Percentiles rank a stretch among this genome's conserved stretches.
Conservation (phyloP, 176 grass and related monocot genomes). For the Ananas comosus region DNA sequence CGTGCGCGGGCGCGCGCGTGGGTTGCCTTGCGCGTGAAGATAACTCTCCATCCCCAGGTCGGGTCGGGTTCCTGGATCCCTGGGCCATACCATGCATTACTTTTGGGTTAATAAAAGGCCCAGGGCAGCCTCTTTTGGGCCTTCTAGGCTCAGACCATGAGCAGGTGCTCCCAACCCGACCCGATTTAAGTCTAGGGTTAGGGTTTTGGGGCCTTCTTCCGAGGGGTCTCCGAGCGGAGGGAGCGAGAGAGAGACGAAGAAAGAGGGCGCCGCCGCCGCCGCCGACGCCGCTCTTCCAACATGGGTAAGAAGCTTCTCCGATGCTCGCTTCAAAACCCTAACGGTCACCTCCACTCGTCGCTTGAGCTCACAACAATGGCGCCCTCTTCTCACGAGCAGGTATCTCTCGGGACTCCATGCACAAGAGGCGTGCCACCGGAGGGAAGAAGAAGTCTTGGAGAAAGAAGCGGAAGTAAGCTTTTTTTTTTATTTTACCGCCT, state of each 20-base stretch:
- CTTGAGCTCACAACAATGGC: background rate
- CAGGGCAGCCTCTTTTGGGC: no score
- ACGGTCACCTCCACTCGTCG: background rate
- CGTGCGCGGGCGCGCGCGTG: no score
- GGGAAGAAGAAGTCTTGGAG: conserved; percentile 83
- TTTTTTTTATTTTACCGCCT: background rate
- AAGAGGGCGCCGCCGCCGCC: background rate
- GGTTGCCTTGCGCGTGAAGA: no score
- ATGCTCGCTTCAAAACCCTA: background rate
- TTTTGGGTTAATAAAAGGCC: no score
- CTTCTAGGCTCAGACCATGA: no score
- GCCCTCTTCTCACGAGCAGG: conserved; percentile 18
- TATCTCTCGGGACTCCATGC: conserved; percentile 90
- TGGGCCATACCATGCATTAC: no score
- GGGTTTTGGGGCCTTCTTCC: background rate
- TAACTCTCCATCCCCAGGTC: no score
- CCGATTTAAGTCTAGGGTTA: background rate
- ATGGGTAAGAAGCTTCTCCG: conserved; percentile 4
- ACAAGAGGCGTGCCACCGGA: conserved; percentile 78
- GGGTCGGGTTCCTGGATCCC: no score
- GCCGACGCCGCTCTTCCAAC: background rate
- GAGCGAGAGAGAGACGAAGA: background rate
- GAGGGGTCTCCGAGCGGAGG: background rate
- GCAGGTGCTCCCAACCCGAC: no score
- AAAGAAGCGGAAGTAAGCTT: conserved; percentile 74